Conservation (phyloP, 202 grass and related monocot genomes). For the Miscanthus sacchariflorus region DNA sequence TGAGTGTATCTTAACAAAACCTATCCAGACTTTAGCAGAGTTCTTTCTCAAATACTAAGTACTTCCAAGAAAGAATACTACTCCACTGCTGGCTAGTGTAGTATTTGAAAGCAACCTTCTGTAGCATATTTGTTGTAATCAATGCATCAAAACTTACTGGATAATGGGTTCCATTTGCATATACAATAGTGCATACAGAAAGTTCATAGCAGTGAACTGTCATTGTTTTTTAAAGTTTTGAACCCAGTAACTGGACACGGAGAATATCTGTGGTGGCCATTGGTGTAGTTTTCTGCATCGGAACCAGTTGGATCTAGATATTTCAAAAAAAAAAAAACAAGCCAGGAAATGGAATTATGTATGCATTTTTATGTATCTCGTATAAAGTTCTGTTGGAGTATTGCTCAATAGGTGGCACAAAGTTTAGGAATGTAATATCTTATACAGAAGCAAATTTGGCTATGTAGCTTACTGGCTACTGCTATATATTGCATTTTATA, state of each 20-base stretch:
- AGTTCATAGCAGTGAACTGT: not conserved
- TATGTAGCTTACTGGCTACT: not conserved
- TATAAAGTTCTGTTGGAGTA: not conserved
- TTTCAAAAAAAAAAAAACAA: not conserved
- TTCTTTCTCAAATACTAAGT: not conserved
- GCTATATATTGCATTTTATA: conserved; percentile 23
- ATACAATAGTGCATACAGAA: not conserved
- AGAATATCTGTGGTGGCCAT: conserved; percentile 1
- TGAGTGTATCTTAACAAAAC: not conserved
- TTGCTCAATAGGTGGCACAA: conserved; percentile 13
- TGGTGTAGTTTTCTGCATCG: not conserved
- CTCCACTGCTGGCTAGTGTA: not conserved
- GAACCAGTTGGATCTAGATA: not conserved
- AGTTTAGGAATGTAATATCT: not conserved
- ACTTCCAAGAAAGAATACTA: conserved; percentile 13
- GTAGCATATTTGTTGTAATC: not conserved
- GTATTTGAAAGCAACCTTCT: conserved; percentile 8
- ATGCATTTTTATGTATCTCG: not conserved
- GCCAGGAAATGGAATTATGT: not conserved
- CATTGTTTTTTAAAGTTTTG: not conserved
- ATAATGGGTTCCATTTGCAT: conserved; percentile 15
- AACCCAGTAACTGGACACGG: conserved; percentile 4
- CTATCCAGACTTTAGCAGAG: not conserved
- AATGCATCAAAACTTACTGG: not conserved
- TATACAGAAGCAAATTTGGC: conserved; percentile 5